These are phyloP conservation scores for Tephrocybe sp. DNA, from an alignment of 768 basidiomycete species.

Conservation along the genomic window DNA sequence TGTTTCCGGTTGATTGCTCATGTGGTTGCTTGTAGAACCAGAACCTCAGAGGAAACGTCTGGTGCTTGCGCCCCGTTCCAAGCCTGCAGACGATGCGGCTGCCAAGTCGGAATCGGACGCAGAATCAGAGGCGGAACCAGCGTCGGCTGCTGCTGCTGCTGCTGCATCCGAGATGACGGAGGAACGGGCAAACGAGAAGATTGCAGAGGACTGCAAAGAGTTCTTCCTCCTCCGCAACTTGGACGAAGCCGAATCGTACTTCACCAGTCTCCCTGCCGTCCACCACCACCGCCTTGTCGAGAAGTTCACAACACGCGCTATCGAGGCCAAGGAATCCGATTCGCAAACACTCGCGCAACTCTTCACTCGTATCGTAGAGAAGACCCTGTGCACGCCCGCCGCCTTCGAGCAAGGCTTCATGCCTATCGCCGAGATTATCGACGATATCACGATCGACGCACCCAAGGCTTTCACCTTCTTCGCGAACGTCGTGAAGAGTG, in stretches of 20 bases:
- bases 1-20: constrained; percentile 22
- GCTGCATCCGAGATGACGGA: constrained; percentile 59
- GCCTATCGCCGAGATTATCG: constrained; percentile 71
- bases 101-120: constrained; percentile 29
- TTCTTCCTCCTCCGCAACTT: constrained; percentile 83
- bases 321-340: constrained; percentile 83
- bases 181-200: constrained; percentile 69
- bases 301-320: constrained; percentile 68
- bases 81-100: constrained; percentile 43
- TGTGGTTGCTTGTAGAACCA: constrained; percentile 39
- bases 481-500: constrained; percentile 72
- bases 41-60: constrained; percentile 71
- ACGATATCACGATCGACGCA: constrained; percentile 88
- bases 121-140: constrained; percentile 42
- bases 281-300: constrained; percentile 70
- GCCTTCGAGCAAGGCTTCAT: constrained; percentile 76
- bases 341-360: constrained; percentile 77
- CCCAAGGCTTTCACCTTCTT: constrained; percentile 82
- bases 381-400: constrained; percentile 55
- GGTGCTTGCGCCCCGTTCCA: constrained; percentile 77
- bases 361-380: constrained; percentile 61
- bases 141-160: too few relatives aligned
- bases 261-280: constrained; percentile 65
- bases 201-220: constrained; percentile 82
- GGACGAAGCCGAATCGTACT: constrained; percentile 87